Evolutionary conservation across 306 rosid genomes (phyloP), one percentile per base, ranked within the genome.

Genomic region (Dalbergia cultrata): DNA sequence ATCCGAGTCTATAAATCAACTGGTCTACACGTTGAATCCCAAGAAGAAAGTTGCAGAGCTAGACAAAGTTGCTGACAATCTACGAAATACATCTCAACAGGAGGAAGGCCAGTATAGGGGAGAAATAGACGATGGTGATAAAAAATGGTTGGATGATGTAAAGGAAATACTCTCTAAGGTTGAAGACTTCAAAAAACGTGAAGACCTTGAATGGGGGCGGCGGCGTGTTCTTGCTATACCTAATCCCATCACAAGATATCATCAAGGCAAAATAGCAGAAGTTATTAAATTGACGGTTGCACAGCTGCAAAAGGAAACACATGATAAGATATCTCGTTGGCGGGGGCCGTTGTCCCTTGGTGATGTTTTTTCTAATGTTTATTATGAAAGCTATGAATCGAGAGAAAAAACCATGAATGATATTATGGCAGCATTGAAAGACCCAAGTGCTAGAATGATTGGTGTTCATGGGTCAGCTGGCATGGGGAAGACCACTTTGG

Each of bases 401-500:
- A 81, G 85, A 49, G 4, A 0, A 2, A 3, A n/a, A n/a, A 35
- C 45, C 3, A 33, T 13, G 33, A 2, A 31, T 0, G 1, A 11
- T 0, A 63, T 76, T 10, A 61, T 4, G 8, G 7, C 0, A 9
- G 22, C 5, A 1, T 0, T 74, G 70, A 4, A 7, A 33, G 64
- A 63, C 54, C 0, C 80, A 0, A 7, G 19, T 19, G 18, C 44
- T 3, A 57, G 54, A 11, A 73, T 56, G 78, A 19, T 73, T 6
- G 78, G 78, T 1, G 18, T 73, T 11, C 45, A n/a, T 52, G 80
- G 80, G 10, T 18, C 2, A 17, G 41, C 39, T 11, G 80, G 80
- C 49, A 64, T 64, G 47, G 80, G 80, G 1, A 76, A 76, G 14
- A 62, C 80, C 35, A 34, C 80, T 63, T 34, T 76, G 21, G 72